Evolutionary conservation across 106 monocot species (phyloP), one percentile per base, ranked within the genome.

Genomic region (Allium fistulosum): DNA sequence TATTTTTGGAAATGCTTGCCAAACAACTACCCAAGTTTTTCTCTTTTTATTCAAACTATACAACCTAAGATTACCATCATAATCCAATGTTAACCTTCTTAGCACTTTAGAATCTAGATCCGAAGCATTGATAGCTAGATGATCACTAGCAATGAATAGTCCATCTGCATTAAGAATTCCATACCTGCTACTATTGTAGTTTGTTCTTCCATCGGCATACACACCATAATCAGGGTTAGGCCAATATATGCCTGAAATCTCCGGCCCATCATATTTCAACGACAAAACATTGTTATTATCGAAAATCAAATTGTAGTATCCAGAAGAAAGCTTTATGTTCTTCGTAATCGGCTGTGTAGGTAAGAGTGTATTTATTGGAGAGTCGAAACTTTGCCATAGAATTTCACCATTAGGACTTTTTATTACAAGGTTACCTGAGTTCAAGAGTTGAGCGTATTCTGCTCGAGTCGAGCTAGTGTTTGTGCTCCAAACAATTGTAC

Each of bases 41-140:
- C 53, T 62, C 4, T 56, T 28, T 17, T 61, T 60, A 27, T 79
- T 71, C 66, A 84, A 57, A 57, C 87, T 91, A 63, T 91, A 84
- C 7, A 86, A 47, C 75, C 86, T 72, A 28, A 90, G 75, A 59
- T 90, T 83, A 16, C 90, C 90, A 72, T 90, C 86, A 28, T 71
- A 71, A 50, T 86, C 90, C 58, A 90, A 72, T 9, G 86, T 86
- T 14, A 90, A 52, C 47, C 80, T 69, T 59, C 86, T 68, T 7
- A 10, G 64, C 12, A 74, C 79, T 46, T 57, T 66, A 10, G 10
- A n/a, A 57, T 77, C 82, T 10, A 1, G 9, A 27, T 80, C 83
- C 3, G 78, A 67, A 50, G 82, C 74, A 17, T 49, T 63, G 76
- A 76, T 78, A 0, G 57, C n/a, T 2, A 77, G 26, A 7, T 26